A percentile compares a stretch with the other conserved stretches of the same genome.
Evolutionary conservation across 2,329 filamentous ascomycete genomes (phyloP).

Genomic region (Claviceps lovelessii): DNA sequence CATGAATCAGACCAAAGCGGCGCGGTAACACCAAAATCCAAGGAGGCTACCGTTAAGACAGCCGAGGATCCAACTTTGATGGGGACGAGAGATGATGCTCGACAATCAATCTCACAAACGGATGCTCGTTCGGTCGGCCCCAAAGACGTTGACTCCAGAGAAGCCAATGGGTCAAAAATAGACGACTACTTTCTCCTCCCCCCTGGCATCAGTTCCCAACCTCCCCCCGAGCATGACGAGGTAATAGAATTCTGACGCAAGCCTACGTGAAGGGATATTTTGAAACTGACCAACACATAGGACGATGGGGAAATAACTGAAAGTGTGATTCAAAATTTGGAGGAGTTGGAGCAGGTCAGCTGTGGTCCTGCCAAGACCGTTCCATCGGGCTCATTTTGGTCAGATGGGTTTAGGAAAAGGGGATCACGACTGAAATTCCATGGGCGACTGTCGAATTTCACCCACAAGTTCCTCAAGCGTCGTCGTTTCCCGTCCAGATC

Average conservation of each 20-base stretch:
- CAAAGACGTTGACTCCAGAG: not conserved
- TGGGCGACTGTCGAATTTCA: constrained; percentile 12
- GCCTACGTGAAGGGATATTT: not conserved
- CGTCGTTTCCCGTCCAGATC: constrained; percentile 26
- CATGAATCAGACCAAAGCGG: constrained; percentile 5
- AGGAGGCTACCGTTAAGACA: not conserved
- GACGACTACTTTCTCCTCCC: not conserved
- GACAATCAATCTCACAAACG: not conserved
- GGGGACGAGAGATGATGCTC: not conserved
- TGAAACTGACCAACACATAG: not conserved
- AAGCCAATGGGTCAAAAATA: not conserved
- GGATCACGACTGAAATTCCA: constrained; percentile 21
- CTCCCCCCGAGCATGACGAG: not conserved
- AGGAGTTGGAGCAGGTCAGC: not conserved
- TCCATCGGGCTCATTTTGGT: constrained; percentile 7
- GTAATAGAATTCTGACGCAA: not conserved
- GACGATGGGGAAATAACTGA: not conserved
- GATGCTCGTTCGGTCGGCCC: not conserved
- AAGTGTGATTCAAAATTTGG: not conserved
- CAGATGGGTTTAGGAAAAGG: constrained; percentile 11
- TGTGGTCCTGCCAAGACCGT: not conserved
- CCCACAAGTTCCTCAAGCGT: constrained; percentile 26
- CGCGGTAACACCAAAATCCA: constrained; percentile 3
- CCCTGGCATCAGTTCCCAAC: not conserved
- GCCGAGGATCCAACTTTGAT: not conserved